These are phyloP conservation scores for Butyriboletus pseudospeciosus DNA, from an alignment of 1,284 basidiomycete genomes.

Conservation along the genomic window DNA sequence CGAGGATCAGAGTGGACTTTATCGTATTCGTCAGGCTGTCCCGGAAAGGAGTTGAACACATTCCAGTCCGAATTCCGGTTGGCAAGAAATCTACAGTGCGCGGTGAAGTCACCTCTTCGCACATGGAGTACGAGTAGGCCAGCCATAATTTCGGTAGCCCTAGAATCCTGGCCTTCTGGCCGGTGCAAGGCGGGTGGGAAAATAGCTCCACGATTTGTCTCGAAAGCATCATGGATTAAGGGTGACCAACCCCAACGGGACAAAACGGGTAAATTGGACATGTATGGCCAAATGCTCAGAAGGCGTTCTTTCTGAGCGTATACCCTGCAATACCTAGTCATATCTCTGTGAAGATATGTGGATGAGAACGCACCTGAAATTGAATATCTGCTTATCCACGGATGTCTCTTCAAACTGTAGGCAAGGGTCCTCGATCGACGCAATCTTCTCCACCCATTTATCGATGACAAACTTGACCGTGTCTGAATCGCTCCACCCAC, in stretches of 20 bases:
- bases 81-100: slow-evolving; percentile 46
- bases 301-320: slow-evolving; percentile 30
- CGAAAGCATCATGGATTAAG: slow-evolving; percentile 35
- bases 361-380: slow-evolving; percentile 22
- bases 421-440: slow-evolving; percentile 32
- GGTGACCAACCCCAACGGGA: slow-evolving; percentile 38
- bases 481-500: slow-evolving; percentile 19
- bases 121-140: slow-evolving; percentile 53
- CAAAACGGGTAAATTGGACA: slow-evolving; percentile 37
- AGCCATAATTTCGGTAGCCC: not conserved
- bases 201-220: slow-evolving; percentile 31
- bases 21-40: slow-evolving; percentile 35
- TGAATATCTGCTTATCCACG: slow-evolving; percentile 29
- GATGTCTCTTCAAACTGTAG: slow-evolving; percentile 30
- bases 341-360: not conserved
- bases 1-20: slow-evolving; percentile 13
- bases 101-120: slow-evolving; percentile 54
- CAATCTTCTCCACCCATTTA: slow-evolving; percentile 33
- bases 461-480: slow-evolving; percentile 25
- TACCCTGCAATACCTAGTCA: slow-evolving; percentile 23
- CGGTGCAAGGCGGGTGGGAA: slow-evolving; percentile 19
- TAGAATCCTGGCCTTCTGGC: not conserved
- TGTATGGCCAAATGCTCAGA: slow-evolving; percentile 35
- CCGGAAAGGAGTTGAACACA: slow-evolving; percentile 40
- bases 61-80: slow-evolving; percentile 36